Conservation (phyloP, 2,329 filamentous ascomycete species). For the Monosporascus sp. region DNA sequence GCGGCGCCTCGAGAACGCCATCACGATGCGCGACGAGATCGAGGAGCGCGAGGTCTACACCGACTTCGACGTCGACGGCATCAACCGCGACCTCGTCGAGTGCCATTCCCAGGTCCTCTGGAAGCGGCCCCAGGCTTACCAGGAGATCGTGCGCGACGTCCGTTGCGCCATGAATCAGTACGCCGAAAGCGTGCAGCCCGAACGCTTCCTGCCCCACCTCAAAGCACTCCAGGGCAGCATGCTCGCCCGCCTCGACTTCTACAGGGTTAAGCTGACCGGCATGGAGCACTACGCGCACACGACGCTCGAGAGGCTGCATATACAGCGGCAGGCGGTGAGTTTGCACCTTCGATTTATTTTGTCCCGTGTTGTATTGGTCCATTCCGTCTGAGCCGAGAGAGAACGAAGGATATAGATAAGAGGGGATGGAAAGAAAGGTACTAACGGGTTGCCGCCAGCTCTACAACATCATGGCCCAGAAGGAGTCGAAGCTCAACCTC, state of each 20-base stretch:
- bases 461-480: slow-evolving; percentile 62
- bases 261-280: slow-evolving; percentile 54
- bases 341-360: background rate
- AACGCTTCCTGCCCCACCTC: slow-evolving; percentile 14
- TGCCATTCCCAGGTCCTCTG: slow-evolving; percentile 58
- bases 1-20: slow-evolving; percentile 54
- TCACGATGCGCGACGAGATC: slow-evolving; percentile 56
- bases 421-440: background rate
- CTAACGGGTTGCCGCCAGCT: slow-evolving; percentile 35
- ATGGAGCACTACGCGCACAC: slow-evolving; percentile 60
- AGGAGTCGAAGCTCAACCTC: slow-evolving; percentile 59
- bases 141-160: slow-evolving; percentile 48
- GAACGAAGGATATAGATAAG: background rate
- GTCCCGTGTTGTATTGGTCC: background rate
- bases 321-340: slow-evolving; percentile 56
- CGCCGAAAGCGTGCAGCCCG: slow-evolving; percentile 19
- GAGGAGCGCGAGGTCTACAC: slow-evolving; percentile 50
- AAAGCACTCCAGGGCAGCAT: slow-evolving; percentile 45
- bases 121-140: slow-evolving; percentile 58
- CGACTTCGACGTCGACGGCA: slow-evolving; percentile 51
- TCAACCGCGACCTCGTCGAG: slow-evolving; percentile 59
- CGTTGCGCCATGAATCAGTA: slow-evolving; percentile 43
- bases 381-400: too few relatives aligned
- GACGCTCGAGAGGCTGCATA: slow-evolving; percentile 54
- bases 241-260: slow-evolving; percentile 51